Base-by-base conservation (phyloP, 352 stramenopile genomes). In the Globisporangium takayamanum region DNA sequence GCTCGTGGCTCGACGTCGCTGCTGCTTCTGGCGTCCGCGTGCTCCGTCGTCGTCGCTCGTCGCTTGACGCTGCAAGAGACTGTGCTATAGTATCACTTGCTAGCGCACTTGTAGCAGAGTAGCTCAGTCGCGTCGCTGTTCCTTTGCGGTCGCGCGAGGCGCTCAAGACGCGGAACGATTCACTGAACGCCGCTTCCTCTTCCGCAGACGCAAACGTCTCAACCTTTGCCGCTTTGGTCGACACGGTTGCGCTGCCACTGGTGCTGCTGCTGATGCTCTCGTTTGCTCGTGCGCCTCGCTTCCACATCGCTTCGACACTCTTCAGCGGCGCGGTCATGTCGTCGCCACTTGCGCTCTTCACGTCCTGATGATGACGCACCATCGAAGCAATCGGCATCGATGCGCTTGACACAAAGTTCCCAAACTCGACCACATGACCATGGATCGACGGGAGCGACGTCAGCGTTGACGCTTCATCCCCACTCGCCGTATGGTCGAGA, bases 231-330 rank as follows among this genome's bases (percentile, higher is more conserved):
- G 55, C n/a, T 25, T 53, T 59, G 25, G 26, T 53, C 30, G 26
- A 3, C 11, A 28, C 10, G 10, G 7, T 5, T 33, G 28, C 28
- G 5, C 28, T 33, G 28, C 28, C 28, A 33, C 28, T 15, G 22
- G n/a, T 16, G 30, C 33, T 37, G 14, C 14, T 46, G 11, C 15
- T 46, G 18, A 11, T n/a, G 15, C 41, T 46, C n/a, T 51, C 20
- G n/a, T 41, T 50, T 18, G 42, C 26, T 51, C 14, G 42, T 12
- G 56, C 65, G 3, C 71, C 77, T 20, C 75, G 73, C 41, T 76
- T 84, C 79, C 79, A 89, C 50, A 89, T 78, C 0, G 64, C 66
- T 22, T 88, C 79, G 11, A 49, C 50, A 47, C 5, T 48, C 5
- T 36, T 36, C 30, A 36, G 30, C 30, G 30, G 30, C 30, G 30